Conservation (phyloP, 2,329 filamentous ascomycete species). For the Pseudogymnoascus sp. region DNA sequence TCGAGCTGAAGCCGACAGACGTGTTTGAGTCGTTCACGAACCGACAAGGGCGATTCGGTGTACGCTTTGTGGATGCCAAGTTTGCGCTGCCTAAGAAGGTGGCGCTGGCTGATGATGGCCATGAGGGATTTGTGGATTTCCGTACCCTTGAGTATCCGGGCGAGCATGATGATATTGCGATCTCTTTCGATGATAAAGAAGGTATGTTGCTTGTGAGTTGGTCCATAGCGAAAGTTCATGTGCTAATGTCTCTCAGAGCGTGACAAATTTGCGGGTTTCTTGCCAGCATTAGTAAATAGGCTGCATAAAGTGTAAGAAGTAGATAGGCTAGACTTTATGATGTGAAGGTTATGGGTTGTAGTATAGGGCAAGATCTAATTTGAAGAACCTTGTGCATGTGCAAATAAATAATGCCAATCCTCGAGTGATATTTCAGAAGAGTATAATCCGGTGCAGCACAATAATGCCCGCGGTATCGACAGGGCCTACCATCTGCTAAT, state of each 20-base stretch:
- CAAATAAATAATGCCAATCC: not conserved
- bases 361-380: not conserved
- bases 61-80: constrained; percentile 78
- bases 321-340: not conserved
- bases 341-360: not conserved
- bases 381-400: not conserved
- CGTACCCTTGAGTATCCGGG: constrained; percentile 84
- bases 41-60: constrained; percentile 48
- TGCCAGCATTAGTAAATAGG: not conserved
- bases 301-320: not conserved
- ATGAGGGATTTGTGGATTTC: constrained; percentile 70
- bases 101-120: constrained; percentile 36
- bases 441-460: not conserved
- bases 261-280: not conserved
- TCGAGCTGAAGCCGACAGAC: constrained; percentile 72
- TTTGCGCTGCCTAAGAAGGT: constrained; percentile 62
- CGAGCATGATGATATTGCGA: constrained; percentile 85
- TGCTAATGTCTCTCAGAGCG: not conserved
- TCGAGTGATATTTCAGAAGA: not conserved
- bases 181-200: constrained; percentile 71
- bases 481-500: not conserved
- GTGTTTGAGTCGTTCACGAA: constrained; percentile 59
- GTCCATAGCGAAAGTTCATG: not conserved
- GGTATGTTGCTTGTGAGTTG: constrained; percentile 43
- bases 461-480: not conserved